Conservation (phyloP, 192 early-diverging fungal genomes). For the Pilobolus umbonatus region DNA sequence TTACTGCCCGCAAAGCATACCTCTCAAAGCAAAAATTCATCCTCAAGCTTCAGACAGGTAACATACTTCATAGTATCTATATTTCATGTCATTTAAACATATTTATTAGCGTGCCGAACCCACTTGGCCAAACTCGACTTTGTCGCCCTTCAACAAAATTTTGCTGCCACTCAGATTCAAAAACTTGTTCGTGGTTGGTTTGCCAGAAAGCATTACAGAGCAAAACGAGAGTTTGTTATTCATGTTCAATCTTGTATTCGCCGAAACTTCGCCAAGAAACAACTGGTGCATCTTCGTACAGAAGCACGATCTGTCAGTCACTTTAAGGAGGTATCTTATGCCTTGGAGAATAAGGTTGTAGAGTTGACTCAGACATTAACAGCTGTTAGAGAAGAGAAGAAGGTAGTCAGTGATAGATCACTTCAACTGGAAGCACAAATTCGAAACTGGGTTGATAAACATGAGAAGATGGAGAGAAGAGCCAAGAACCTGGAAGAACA, state of each 20-base stretch:
- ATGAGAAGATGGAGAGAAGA: slow-evolving; percentile 57
- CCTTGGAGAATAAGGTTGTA: slow-evolving; percentile 94
- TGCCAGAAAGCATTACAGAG: slow-evolving; percentile 56
- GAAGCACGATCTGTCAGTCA: slow-evolving; percentile 90
- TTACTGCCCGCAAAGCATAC: slow-evolving; percentile 50
- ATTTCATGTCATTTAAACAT: background rate
- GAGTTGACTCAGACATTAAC: slow-evolving; percentile 82
- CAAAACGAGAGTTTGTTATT: slow-evolving; percentile 52
- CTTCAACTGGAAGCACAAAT: slow-evolving; percentile 60
- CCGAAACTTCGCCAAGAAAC: slow-evolving; percentile 62
- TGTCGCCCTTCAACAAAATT: slow-evolving; percentile 43
- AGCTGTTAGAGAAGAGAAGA: slow-evolving; percentile 66
- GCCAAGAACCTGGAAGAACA: slow-evolving; percentile 46
- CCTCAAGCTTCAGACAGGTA: slow-evolving; percentile 57
- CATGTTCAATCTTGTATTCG: slow-evolving; percentile 82
- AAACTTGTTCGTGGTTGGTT: slow-evolving; percentile 61
- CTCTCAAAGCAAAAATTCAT: slow-evolving; percentile 43
- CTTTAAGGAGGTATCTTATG: slow-evolving; percentile 90
- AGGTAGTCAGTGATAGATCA: slow-evolving; percentile 50
- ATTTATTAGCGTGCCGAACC: slow-evolving; percentile 39
- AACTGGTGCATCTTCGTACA: slow-evolving; percentile 64
- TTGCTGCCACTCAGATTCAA: slow-evolving; percentile 79
- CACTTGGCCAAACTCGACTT: slow-evolving; percentile 60
- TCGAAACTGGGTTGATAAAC: slow-evolving; percentile 65
- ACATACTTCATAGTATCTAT: background rate